Evolutionary conservation across 2,329 filamentous ascomycete species (phyloP).

Genomic region (Aureobasidium musti): DNA sequence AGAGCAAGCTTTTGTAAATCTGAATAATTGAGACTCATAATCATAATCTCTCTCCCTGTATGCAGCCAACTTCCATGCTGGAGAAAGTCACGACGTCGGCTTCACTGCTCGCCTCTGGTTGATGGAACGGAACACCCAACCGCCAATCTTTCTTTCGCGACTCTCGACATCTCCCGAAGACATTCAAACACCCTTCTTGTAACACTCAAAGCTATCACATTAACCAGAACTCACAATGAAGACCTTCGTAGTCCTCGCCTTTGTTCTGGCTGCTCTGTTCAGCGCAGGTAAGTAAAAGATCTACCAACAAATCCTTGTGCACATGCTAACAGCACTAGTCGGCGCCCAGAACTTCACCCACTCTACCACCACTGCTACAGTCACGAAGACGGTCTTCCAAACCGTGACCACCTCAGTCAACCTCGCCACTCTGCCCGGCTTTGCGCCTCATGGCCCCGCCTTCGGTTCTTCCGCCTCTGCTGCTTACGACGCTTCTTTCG

Average conservation of each 20-base stretch:
- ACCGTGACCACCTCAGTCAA: constrained; percentile 9
- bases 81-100: background rate
- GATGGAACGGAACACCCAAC: background rate
- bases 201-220: background rate
- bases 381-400: constrained; percentile 12
- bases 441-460: background rate
- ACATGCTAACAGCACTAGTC: background rate
- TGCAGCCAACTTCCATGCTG: background rate
- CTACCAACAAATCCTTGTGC: background rate
- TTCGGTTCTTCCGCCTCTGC: background rate
- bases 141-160: background rate
- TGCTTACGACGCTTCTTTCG: background rate
- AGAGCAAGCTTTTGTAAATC: background rate
- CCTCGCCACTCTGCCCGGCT: background rate
- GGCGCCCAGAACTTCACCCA: background rate
- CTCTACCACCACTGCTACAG: constrained; percentile 2
- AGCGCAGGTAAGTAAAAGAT: background rate
- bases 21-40: background rate
- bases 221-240: background rate
- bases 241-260: background rate
- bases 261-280: constrained; percentile 1
- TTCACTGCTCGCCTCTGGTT: background rate
- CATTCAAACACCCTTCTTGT: background rate
- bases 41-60: too few species aligned
- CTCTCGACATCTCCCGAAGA: background rate